A percentile compares a stretch with the other conserved stretches of the same genome.
These are phyloP conservation scores for Heritiera littoralis DNA, from an alignment of 345 rosid species.

Conservation along the genomic window DNA sequence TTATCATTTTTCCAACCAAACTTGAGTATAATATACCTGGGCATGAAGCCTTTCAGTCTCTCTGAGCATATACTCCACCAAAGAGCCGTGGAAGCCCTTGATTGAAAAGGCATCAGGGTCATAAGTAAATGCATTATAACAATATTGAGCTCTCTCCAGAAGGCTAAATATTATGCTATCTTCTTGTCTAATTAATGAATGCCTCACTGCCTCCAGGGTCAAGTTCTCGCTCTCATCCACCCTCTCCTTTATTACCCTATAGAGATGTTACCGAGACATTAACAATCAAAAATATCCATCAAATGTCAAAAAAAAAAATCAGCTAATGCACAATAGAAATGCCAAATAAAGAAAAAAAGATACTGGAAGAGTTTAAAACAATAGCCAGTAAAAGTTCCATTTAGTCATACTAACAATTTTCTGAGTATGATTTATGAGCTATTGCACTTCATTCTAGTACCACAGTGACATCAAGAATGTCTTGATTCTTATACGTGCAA, in stretches of 20 bases:
- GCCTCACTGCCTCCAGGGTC: conserved; percentile 74
- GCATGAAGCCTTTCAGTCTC: conserved; percentile 90
- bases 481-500: not conserved
- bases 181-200: conserved; percentile 80
- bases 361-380: not conserved
- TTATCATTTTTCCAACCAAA: conserved; percentile 18
- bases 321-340: not conserved
- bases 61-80: conserved; percentile 76
- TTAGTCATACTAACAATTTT: not conserved
- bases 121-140: conserved; percentile 80
- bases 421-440: not conserved
- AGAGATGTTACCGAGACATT: conserved; percentile 12
- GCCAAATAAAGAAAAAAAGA: not conserved
- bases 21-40: conserved; percentile 49
- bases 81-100: conserved; percentile 81
- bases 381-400: not conserved
- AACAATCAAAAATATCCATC: not conserved
- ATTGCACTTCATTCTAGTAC: not conserved
- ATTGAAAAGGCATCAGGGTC: conserved; percentile 65
- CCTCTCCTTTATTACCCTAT: conserved; percentile 53
- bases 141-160: conserved; percentile 81
- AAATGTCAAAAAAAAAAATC: not conserved
- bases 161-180: conserved; percentile 85
- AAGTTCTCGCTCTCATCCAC: conserved; percentile 74
- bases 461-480: not conserved